Base-by-base conservation (phyloP, 352 stramenopile species). In the Phytopythium chamaehyphon region DNA sequence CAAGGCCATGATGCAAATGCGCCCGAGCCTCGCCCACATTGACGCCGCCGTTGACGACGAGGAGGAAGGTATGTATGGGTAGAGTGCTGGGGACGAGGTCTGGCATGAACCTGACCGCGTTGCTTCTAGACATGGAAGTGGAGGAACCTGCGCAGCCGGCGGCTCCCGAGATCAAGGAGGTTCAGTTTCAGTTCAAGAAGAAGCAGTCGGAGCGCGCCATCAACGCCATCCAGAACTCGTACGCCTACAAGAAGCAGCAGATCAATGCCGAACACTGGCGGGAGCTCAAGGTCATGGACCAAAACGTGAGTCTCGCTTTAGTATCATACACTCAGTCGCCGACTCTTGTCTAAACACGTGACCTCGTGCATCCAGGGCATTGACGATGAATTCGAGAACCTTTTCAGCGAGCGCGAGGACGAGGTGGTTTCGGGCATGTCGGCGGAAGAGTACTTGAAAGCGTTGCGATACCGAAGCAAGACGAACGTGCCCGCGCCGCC, bases 141-240 rank as follows among this genome's bases (percentile, higher is more conserved):
- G 74, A 87, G 44, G 69, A 84, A 42, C 70, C 83, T 15, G 51
- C 76, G 31, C 70, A 84, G 38, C 53, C 73, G 3, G 59, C 70
- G 12, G 62, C 71, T 18, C 62, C 66, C 14, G 78, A 85, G 46
- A 54, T 86, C 22, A 88, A 93, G 56, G 78, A 91, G 53, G 79
- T 93, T 45, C 83, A 93, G 66, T 87, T 93, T 54, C 79, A 92
- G 62, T 91, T 92, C 62, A 89, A 90, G 63, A 91, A 92, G 66
- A 90, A 90, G 42, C 83, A 88, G 64, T 89, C 76, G 37, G 78
- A 91, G 49, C 76, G 83, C 23, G 76, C 80, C 9, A 72, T 93
- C 28, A 81, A 69, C 0, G 79, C 79, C 14, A 90, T 90, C 46
- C 81, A 90, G 64, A 91, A 83, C 62, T 91, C 83, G 44, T 93